Conservation (phyloP, 2,329 filamentous ascomycete species). For the Tolypocladium capitatum region DNA sequence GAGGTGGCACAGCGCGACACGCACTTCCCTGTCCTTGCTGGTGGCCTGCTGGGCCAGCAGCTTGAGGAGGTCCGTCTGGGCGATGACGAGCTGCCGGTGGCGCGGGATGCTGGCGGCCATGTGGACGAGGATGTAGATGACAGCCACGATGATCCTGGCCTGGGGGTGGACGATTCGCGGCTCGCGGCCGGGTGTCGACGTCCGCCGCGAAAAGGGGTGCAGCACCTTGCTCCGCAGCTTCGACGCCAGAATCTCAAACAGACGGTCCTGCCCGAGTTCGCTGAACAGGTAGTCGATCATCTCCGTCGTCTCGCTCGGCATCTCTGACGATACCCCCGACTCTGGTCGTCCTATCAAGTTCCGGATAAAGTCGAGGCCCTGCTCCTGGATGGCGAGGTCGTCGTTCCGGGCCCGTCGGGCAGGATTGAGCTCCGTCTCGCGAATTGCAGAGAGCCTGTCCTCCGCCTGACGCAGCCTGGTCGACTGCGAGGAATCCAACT, state of each 20-base stretch:
- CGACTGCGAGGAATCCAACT: conserved; percentile 23
- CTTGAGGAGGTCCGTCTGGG: conserved; percentile 63
- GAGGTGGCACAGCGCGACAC: conserved; percentile 68
- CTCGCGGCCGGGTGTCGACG: conserved; percentile 20
- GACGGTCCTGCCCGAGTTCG: conserved; percentile 58
- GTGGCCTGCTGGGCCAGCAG: conserved; percentile 60
- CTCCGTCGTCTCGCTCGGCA: conserved; percentile 38
- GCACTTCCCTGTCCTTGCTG: conserved; percentile 60
- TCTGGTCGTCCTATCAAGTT: conserved; percentile 64
- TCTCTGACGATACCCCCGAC: conserved; percentile 35
- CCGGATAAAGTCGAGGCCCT: conserved; percentile 76
- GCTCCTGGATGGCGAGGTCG: conserved; percentile 77
- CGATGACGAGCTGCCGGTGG: conserved; percentile 65
- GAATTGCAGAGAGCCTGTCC: conserved; percentile 34
- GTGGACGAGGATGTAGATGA: conserved; percentile 75
- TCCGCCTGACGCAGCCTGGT: conserved; percentile 35
- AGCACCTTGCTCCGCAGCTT: conserved; percentile 57
- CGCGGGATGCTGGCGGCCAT: conserved; percentile 69
- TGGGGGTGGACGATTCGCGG: conserved; percentile 42
- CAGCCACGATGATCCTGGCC: conserved; percentile 60
- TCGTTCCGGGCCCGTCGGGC: conserved; percentile 58
- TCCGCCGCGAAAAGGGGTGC: conserved; percentile 35
- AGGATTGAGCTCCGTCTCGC: conserved; percentile 56
- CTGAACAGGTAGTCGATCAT: conserved; percentile 81
- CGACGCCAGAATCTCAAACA: conserved; percentile 69